Base-by-base conservation (phyloP, 768 basidiomycete genomes). In the Phlegmacium glaucopus region DNA sequence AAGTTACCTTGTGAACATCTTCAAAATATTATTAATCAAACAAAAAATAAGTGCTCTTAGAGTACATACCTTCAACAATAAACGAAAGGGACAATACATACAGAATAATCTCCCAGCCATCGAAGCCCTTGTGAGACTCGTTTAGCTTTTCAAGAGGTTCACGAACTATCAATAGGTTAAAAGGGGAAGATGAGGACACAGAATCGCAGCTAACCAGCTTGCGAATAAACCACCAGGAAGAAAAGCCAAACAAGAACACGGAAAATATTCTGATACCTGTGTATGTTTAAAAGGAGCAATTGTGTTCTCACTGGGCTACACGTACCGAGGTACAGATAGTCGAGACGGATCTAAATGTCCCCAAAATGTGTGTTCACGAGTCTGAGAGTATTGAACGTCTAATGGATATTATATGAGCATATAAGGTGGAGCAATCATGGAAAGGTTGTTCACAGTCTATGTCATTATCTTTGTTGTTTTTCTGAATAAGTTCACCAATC, bases 231-330 rank as follows among this genome's bases (percentile, higher is more conserved):
- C 15, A 77, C 71, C 28, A 95, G 76, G 66, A 92, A 87, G 56
- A 87, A 72, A 17, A 90, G 59, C 90, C 88, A 93, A 28, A 91
- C 72, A 6, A 75, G 45, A 44, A 92, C 82, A 38, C 90, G 82
- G 60, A 94, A 84, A 42, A 83, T 73, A 54, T 91, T 94, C 62
- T 94, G 94, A 62, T 94, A 94, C 44, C 90, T 85, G 43, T 8
- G 17, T 5, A 44, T 15, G 41, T 12, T 32, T 55, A 50, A 30
- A 48, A 46, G 39, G 42, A 29, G n/a, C 48, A 39, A 22, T 22
- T 22, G 22, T 22, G 5, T 22, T 28, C 16, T 30, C 43, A 40
- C 15, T 15, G 11, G 4, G 54, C 16, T n/a, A 12, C 1, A 52
- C 53, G 16, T 43, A 84, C 85, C 81, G 75, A 26, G 94, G 94